A percentile compares a stretch with the other conserved stretches of the same genome.
Conservation (phyloP, 192 early-diverging fungal genomes). For the Podila minutissima region DNA sequence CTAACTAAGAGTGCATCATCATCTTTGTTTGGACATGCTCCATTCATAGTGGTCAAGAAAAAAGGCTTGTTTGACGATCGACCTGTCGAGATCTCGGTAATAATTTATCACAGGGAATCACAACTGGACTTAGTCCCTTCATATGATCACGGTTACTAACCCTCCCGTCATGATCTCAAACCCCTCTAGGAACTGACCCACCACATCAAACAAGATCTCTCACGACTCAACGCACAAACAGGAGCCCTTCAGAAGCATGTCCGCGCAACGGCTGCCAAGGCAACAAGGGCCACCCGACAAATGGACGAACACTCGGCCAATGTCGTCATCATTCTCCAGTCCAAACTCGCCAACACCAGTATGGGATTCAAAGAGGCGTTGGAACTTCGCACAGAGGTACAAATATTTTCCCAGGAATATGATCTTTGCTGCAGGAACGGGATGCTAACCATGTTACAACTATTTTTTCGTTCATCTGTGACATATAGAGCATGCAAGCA, state of each 20-base stretch:
- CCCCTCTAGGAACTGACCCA: slow-evolving; percentile 81
- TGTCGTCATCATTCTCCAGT: slow-evolving; percentile 91
- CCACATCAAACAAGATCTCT: slow-evolving; percentile 96
- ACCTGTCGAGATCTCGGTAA: slow-evolving; percentile 91
- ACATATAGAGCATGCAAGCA: slow-evolving; percentile 21
- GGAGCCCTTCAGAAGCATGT: slow-evolving; percentile 81
- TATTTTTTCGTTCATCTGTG: too few relatives aligned
- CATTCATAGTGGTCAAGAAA: slow-evolving; percentile 79
- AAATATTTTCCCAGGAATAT: not conserved
- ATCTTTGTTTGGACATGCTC: not conserved
- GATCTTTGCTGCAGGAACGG: not conserved
- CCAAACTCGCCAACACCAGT: slow-evolving; percentile 89
- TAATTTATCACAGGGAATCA: not conserved
- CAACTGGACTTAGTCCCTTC: not conserved
- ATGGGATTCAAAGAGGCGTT: slow-evolving; percentile 96
- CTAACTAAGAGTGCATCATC: not conserved
- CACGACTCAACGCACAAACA: slow-evolving; percentile 92
- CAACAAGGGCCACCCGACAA: slow-evolving; percentile 76
- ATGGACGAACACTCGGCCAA: slow-evolving; percentile 92
- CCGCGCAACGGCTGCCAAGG: slow-evolving; percentile 65
- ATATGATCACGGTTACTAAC: not conserved
- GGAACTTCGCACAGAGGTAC: slow-evolving; percentile 82
- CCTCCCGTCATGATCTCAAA: not conserved
- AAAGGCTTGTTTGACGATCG: slow-evolving; percentile 98
- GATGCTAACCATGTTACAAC: not conserved